A percentile compares a stretch with the other conserved stretches of the same genome.
These are phyloP conservation scores for Colletotrichum sp. DNA, from an alignment of 2,329 filamentous ascomycete species.

Conservation along the genomic window DNA sequence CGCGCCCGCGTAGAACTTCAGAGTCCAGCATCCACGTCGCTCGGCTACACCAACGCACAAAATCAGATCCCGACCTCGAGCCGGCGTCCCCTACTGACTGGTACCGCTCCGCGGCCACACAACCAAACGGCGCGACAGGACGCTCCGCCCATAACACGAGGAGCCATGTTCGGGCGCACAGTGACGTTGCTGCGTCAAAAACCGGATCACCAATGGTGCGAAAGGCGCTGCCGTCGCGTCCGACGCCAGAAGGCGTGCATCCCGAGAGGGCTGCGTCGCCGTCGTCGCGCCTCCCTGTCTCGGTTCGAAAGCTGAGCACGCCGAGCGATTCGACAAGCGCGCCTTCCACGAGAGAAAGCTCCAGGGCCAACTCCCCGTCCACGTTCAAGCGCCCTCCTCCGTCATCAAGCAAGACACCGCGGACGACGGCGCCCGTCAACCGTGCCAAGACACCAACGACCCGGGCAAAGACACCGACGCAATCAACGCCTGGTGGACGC, in stretches of 20 bases:
- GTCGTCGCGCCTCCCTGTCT: slow-evolving; percentile 51
- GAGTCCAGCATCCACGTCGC: slow-evolving; percentile 70
- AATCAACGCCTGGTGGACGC: slow-evolving; percentile 34
- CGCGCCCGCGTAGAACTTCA: slow-evolving; percentile 66
- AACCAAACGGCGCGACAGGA: slow-evolving; percentile 20
- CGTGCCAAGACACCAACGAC: slow-evolving; percentile 49
- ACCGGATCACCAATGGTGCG: slow-evolving; percentile 33
- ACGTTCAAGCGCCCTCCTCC: slow-evolving; percentile 45
- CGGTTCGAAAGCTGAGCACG: slow-evolving; percentile 42
- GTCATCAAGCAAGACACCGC: slow-evolving; percentile 43
- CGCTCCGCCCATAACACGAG: slow-evolving; percentile 25
- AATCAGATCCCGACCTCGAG: slow-evolving; percentile 61
- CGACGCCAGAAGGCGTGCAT: slow-evolving; percentile 26
- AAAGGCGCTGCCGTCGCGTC: slow-evolving; percentile 31
- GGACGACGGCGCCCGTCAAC: slow-evolving; percentile 41
- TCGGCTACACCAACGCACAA: slow-evolving; percentile 54
- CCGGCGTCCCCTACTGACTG: slow-evolving; percentile 71
- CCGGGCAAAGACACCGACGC: slow-evolving; percentile 48
- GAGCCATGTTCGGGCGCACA: slow-evolving; percentile 58
- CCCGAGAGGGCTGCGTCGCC: slow-evolving; percentile 29
- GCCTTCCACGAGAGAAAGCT: slow-evolving; percentile 43
- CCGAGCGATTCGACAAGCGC: slow-evolving; percentile 32
- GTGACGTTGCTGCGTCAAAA: slow-evolving; percentile 57
- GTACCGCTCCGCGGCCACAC: slow-evolving; percentile 52
- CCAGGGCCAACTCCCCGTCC: slow-evolving; percentile 60